A percentile compares a stretch with the other conserved stretches of the same genome.
phyloP scores from a whole-genome alignment of 1,284 basidiomycete genomes.

The Agaricales sp. region DNA sequence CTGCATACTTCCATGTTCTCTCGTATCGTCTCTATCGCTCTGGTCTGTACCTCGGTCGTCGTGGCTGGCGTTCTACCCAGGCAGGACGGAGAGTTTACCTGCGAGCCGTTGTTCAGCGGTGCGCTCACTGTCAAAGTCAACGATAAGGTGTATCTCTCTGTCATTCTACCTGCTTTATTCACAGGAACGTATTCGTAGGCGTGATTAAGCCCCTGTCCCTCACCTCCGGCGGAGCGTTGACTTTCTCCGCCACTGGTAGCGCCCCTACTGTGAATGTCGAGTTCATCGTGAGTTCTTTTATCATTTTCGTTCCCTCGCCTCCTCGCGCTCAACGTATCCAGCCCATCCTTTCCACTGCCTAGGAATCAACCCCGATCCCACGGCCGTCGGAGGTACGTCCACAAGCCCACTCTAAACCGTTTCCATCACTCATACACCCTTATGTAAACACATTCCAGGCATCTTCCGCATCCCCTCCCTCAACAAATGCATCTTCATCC shows the following conservation, averaged over 20 bases:
- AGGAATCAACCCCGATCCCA: neutral
- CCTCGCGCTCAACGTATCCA: neutral
- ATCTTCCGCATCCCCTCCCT: neutral
- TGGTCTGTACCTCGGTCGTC: neutral
- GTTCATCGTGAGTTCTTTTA: neutral
- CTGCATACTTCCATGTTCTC: neutral
- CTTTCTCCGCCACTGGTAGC: neutral
- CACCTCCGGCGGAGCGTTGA: neutral
- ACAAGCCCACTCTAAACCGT: neutral
- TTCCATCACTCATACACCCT: neutral
- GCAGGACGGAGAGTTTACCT: neutral
- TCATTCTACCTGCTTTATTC: neutral
- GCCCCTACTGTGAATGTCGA: neutral
- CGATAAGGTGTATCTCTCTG: neutral
- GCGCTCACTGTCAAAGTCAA: neutral
- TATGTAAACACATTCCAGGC: neutral
- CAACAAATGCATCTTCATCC: neutral
- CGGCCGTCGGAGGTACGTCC: neutral
- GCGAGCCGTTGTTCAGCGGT: neutral
- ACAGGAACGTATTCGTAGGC: neutral
- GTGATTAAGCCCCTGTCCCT: neutral
- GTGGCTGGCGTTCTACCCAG: neutral
- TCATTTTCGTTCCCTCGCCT: neutral
- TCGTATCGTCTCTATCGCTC: neutral
- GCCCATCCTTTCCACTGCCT: neutral